phyloP scores from a whole-genome alignment of 306 rosid genomes.

The Urtica urens region DNA sequence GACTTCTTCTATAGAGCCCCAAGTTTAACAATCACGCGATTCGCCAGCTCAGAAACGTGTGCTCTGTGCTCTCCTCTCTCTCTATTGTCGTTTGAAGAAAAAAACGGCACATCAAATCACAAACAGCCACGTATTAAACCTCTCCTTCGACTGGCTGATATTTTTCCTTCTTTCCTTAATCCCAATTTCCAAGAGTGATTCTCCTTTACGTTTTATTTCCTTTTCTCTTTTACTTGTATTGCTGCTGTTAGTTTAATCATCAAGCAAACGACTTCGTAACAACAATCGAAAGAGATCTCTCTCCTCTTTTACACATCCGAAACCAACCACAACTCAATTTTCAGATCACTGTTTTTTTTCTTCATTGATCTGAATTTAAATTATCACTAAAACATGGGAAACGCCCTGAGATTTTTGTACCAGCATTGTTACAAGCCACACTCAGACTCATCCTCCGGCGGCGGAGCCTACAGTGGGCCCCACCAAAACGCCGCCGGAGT shows the following conservation, averaged over 20 bases:
- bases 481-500: constrained; percentile 50
- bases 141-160: background rate
- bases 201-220: too few species aligned
- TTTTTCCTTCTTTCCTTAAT: background rate
- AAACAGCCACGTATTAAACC: background rate
- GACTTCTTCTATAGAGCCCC: background rate
- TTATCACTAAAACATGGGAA: constrained; percentile 31
- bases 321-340: too few species aligned
- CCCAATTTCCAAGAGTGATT: background rate
- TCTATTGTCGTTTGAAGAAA: background rate
- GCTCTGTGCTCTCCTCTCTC: background rate
- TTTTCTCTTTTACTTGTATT: too few species aligned
- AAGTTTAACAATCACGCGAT: too few species aligned
- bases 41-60: background rate
- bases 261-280: too few species aligned
- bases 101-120: background rate
- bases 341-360: too few species aligned
- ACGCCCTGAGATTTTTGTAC: constrained; percentile 43
- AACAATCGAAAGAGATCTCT: too few species aligned
- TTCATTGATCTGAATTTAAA: background rate
- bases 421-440: constrained; percentile 37
- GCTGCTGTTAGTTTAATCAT: too few species aligned
- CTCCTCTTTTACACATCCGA: background rate
- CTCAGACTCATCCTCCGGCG: constrained; percentile 24
- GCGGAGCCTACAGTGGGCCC: constrained; percentile 31